Evolutionary conservation across 768 basidiomycete species (phyloP), one percentile per base, ranked within the genome.

Genomic region (Piloderma croceum): DNA sequence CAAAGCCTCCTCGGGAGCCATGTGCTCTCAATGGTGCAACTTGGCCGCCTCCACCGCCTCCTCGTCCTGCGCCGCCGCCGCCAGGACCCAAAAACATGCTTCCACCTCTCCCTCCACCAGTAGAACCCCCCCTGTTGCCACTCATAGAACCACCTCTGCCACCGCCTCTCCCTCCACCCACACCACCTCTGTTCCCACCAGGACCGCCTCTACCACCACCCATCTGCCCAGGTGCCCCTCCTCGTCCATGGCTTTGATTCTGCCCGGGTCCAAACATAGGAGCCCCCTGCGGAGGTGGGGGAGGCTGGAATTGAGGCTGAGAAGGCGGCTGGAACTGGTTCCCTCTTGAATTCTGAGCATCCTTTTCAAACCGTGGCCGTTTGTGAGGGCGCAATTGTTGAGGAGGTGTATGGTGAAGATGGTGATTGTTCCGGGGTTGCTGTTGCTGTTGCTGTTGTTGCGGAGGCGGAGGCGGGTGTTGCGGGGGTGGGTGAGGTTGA

Each of bases 311-410:
- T 46, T 82, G 83, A 3, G 81, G 79, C 49, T 72, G 84, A 27
- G 72, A 74, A 4, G 75, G 74, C n/a, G 68, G 69, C 15, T 66
- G 68, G 12, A 70, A 71, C 11, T 68, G 74, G 21, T 73, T 75
- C 31, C 54, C 52, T 36, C 61, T 59, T 45, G 71, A 75, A 19
- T 47, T 53, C 17, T 62, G 61, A 17, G 49, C 75, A 2, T 86
- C 85, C 4, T 81, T 82, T 57, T 94, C 92, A 54, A 92, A 92
- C 31, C 90, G 77, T 50, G 83, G 90, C 39, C 92, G 71, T 60
- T 96, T 96, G 2, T 90, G 90, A 3, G 92, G 91, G 7, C 92
- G 92, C n/a, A 82, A 69, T 54, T 89, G 83, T 51, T 86, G 85
- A 24, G 83, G 81, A 7, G 83, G 76, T 0, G 77, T 65, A 47